phyloP scores from a whole-genome alignment of 305 asterid genomes.

The Nicotiana rustica region DNA sequence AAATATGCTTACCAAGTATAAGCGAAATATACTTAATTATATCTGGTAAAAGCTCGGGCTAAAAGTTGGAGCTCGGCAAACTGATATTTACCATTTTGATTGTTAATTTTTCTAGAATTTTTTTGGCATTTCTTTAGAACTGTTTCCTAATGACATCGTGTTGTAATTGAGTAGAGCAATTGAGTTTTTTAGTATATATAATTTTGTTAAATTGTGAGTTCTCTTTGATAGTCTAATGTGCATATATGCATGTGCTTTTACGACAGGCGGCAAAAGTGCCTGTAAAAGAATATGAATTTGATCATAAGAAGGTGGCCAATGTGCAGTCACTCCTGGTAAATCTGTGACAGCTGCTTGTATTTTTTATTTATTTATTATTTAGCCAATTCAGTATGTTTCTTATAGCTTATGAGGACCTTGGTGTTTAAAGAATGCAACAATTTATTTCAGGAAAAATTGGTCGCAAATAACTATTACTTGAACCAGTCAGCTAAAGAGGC shows the following conservation, averaged over 20 bases:
- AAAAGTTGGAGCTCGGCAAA: not conserved
- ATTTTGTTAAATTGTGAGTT: not conserved
- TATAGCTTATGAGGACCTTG: not conserved
- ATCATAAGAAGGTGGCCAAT: constrained; percentile 73
- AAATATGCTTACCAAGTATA: not conserved
- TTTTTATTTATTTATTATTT: not conserved
- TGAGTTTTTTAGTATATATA: not conserved
- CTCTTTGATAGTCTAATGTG: not conserved
- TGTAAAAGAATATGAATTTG: constrained; percentile 83
- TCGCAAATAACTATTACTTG: constrained; percentile 72
- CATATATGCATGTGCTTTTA: not conserved
- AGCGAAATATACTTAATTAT: not conserved
- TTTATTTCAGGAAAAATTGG: constrained; percentile 70
- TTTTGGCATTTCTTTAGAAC: not conserved
- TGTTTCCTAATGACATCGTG: not conserved
- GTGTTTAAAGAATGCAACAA: not conserved
- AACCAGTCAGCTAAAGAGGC: constrained; percentile 96
- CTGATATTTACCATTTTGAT: not conserved
- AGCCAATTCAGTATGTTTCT: not conserved
- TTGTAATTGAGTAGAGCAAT: not conserved
- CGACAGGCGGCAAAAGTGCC: constrained; percentile 95
- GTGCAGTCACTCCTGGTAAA: constrained; percentile 88
- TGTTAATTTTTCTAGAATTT: not conserved
- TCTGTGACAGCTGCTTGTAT: constrained; percentile 30
- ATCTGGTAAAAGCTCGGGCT: not conserved